Base-by-base conservation (phyloP, 2,329 filamentous ascomycete species). In the Colletotrichum tofieldiae region DNA sequence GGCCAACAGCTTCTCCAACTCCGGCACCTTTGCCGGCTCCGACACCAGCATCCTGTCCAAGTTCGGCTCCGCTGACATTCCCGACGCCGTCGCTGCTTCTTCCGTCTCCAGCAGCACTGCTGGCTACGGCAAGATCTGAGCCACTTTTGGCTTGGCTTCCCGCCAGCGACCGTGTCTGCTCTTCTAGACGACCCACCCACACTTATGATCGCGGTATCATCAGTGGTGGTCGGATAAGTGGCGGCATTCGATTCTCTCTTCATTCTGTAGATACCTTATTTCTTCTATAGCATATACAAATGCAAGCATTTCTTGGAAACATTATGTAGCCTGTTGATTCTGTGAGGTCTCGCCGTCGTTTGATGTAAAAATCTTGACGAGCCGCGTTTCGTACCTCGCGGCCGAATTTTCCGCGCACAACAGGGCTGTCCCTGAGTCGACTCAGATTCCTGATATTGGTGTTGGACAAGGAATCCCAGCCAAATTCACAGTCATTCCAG, bases 1-100 rank as follows among this genome's bases (percentile, higher is more conserved):
- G 80, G 16, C 82, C 68, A 91, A 91, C 79, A 82, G 81, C 58
- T 86, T 85, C 74, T 81, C 82, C 60, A 80, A 75, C 77, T 84
- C 83, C 5, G 82, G 82, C 26, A 76, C 76, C 49, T 81, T 86
- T 68, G 74, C 67, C 47, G 79, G 82, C 67, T 77, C 81, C 20
- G 85, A 87, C 76, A 83, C 84, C 18, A 79, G 77, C 61, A 87
- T 90, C 81, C 77, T 90, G 64, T 64, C 74, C 69, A 83, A 87
- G 76, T 90, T 89, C 75, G 88, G 88, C 29, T 75, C 80, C 69
- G 86, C 87, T 29, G 70, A 76, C 18, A 75, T 82, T 49, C 80
- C 79, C 61, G 76, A 75, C 51, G 80, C 79, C 35, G 82, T 71
- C 2, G 68, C 68, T 9, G 63, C 68, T 1, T 71, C 79, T 69